Evolutionary conservation across 306 rosid species (phyloP), one percentile per base, ranked within the genome.

Genomic region (Glycine soja): DNA sequence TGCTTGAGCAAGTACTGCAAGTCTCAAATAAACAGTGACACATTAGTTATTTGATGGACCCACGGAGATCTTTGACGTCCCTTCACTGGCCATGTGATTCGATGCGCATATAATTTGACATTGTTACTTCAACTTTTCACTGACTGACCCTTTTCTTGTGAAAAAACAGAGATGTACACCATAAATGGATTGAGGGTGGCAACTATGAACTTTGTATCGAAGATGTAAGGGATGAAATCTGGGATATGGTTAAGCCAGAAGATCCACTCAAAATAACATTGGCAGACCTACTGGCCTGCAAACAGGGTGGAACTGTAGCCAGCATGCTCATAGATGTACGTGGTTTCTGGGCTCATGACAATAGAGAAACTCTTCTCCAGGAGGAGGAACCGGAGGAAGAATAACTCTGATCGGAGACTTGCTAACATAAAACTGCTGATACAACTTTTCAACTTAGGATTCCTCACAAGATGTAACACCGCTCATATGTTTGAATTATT

Each of bases 291-390:
- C 90, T 96, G 67, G 77, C 74, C 70, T 96, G 99, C 93, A 96
- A 96, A 83, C 99, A 96, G 80, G 99, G 99, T 4, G 99, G 99
- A n/a, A 96, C 99, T 15, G 97, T 96, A 3, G 99, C 98, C 52
- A 93, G 99, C 85, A 93, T 96, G 98, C 94, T 96, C 36, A 93
- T 96, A 34, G 99, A 96, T 47, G 98, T 96, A 83, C 99, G 97
- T 7, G 99, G 98, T 77, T 96, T 96, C 81, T 96, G 99, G 99
- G 99, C 99, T 19, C 99, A 96, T 80, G 99, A 96, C 91, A 96
- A 96, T 64, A 88, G 99, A 92, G 99, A 96, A 86, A 96, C 92
- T 83, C 98, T 96, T 82, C 97, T 96, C 68, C 98, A 96, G 87
- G 99, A 95, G 82, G 99, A 95, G 84, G 99, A 96, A 83, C 98